These are phyloP conservation scores for Galeopsis tetrahit DNA, from an alignment of 257 asterid genomes.

Conservation along the genomic window DNA sequence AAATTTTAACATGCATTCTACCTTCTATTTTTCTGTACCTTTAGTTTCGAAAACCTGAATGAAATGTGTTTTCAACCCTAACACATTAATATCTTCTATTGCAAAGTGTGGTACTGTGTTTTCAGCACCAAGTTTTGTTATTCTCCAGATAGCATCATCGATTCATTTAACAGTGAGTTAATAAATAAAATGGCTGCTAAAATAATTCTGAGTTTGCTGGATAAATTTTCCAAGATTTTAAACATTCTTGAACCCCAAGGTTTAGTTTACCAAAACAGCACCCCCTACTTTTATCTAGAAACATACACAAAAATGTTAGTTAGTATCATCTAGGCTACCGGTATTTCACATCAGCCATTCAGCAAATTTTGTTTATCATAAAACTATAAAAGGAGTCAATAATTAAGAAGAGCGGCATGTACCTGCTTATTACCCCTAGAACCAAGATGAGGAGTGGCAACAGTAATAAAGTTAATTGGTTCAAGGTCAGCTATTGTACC, in stretches of 20 bases:
- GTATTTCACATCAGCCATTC: constrained; percentile 4
- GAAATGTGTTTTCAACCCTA: neutral
- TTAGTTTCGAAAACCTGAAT: neutral
- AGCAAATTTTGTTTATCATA: constrained; percentile 16
- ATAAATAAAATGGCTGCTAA: neutral
- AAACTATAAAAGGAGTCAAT: constrained; percentile 20
- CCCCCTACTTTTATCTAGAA: neutral
- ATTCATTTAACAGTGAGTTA: neutral
- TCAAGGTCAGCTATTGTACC: constrained; percentile 85
- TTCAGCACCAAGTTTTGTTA: constrained; percentile 3
- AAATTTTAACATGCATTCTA: neutral
- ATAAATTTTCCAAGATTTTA: neutral
- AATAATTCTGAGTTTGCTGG: neutral
- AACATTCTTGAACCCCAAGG: neutral
- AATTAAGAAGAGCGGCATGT: constrained; percentile 25
- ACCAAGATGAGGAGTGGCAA: constrained; percentile 99
- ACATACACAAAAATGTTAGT: constrained; percentile 9
- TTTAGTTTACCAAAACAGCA: neutral
- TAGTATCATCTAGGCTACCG: neutral
- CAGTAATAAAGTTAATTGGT: constrained; percentile 84
- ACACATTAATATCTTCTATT: neutral
- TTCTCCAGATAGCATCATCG: neutral
- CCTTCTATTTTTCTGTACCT: neutral
- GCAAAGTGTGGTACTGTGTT: neutral
- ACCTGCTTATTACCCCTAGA: constrained; percentile 99